A percentile compares a stretch with the other conserved stretches of the same genome.
These are phyloP conservation scores for Chloris gayana DNA, from an alignment of 176 grass and related monocot genomes.

Conservation along the genomic window DNA sequence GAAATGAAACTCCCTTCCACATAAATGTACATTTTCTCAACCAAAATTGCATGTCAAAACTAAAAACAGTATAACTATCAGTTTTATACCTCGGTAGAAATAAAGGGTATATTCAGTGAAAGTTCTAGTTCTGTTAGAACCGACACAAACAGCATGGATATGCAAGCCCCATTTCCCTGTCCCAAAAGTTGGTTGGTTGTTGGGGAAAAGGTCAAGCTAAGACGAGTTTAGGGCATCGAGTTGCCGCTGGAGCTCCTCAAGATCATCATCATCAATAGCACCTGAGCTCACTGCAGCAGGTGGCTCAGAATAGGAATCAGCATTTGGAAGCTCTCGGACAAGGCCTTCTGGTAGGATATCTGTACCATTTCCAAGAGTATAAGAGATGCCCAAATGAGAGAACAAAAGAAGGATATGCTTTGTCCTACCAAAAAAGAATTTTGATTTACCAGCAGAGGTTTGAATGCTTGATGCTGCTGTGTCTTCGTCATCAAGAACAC, in stretches of 20 bases:
- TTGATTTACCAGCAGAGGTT: conserved; percentile 32
- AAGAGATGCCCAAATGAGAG: background rate
- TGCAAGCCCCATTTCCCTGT: background rate
- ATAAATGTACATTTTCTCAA: background rate
- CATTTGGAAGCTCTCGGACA: conserved; percentile 80
- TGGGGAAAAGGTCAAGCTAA: conserved; percentile 32
- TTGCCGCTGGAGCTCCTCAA: conserved; percentile 87
- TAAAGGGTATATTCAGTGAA: conserved; percentile 5
- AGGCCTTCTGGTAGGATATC: conserved; percentile 91
- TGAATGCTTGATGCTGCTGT: conserved; percentile 22
- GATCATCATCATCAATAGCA: conserved; percentile 62
- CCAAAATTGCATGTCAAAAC: conserved; percentile 31
- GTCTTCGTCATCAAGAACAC: conserved; percentile 75
- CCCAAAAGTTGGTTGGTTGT: conserved; percentile 21
- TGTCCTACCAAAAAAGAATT: background rate
- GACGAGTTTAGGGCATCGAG: conserved; percentile 79
- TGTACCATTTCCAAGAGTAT: conserved; percentile 32
- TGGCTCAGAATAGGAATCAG: conserved; percentile 59
- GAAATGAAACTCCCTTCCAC: background rate
- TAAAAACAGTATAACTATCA: background rate
- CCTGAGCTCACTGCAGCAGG: conserved; percentile 16
- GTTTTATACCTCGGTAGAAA: background rate
- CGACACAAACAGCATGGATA: background rate
- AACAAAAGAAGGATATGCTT: conserved; percentile 1
- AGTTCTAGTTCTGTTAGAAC: conserved; percentile 6